Evolutionary conservation across 768 basidiomycete species (phyloP), one percentile per base, ranked within the genome.

Genomic region (Chlorophyllum brunneum): DNA sequence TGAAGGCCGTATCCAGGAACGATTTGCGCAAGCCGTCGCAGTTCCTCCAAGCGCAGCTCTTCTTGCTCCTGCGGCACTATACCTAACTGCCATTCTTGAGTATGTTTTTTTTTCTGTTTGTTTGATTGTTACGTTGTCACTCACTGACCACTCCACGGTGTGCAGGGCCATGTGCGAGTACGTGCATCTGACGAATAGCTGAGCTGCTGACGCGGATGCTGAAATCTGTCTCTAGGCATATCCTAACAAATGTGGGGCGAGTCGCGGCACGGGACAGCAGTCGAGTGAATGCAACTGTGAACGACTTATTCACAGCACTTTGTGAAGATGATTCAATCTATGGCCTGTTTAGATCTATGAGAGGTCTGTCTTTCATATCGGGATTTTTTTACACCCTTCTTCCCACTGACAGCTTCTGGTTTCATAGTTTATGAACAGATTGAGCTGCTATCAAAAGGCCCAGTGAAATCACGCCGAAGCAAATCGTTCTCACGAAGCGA

Each of bases 81-180:
- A 95, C 74, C 76, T 95, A 45, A 95, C 94, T 2, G 92, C 93
- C 6, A 90, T 95, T 57, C 74, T 97, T 26, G 94, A 97, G 93
- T 95, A 67, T 73, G 93, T 80, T 53, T 59, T 57, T 47, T 53
- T 34, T 55, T 61, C 38, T 51, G 30, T 54, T 48, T 49, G 51
- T 59, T 49, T 56, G 18, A 33, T 54, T 34, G 38, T 15, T 47
- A 48, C 55, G 48, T 48, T 54, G 50, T 45, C 57, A 55, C 56
- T 55, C 60, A 61, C 63, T 70, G 48, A 70, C 58, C 55, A 57
- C 51, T 57, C 48, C 50, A 59, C 51, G 37, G 33, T 36, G 56
- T 60, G 26, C 65, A 92, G 91, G 70, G 82, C 88, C 52, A 76
- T 91, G 61, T 92, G 89, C 90, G 88, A 92, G 90, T 92, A 71